phyloP scores from a whole-genome alignment of 768 basidiomycete genomes.

The Tubosaeta brunneosetosa region DNA sequence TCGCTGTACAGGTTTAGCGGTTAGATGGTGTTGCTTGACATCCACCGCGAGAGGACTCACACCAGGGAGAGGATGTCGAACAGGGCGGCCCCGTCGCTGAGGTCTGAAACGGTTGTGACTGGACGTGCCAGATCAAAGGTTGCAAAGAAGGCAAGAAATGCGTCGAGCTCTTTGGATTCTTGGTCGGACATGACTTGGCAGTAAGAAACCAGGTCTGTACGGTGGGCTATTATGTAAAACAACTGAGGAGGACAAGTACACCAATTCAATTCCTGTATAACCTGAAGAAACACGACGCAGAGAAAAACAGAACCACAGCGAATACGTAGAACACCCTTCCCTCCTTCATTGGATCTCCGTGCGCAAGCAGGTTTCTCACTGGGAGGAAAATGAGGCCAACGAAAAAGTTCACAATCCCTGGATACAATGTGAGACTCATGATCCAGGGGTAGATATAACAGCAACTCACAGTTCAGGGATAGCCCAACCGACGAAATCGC shows the following conservation, averaged over 20 bases:
- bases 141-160: slow-evolving; percentile 77
- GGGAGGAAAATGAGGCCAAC: slow-evolving; percentile 86
- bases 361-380: slow-evolving; percentile 67
- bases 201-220: slow-evolving; percentile 6
- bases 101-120: slow-evolving; percentile 59
- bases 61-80: slow-evolving; percentile 71
- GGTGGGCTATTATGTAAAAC: slow-evolving; percentile 22
- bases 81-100: slow-evolving; percentile 75
- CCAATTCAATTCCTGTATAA: slow-evolving; percentile 22
- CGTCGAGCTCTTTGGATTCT: slow-evolving; percentile 62
- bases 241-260: neutral
- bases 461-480: slow-evolving; percentile 60
- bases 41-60: slow-evolving; percentile 41
- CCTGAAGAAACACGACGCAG: slow-evolving; percentile 20
- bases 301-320: slow-evolving; percentile 45
- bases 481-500: slow-evolving; percentile 72
- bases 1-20: slow-evolving; percentile 46
- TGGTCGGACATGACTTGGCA: slow-evolving; percentile 33
- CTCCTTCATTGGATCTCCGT: slow-evolving; percentile 55
- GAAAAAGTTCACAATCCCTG: slow-evolving; percentile 82
- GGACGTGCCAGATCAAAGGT: slow-evolving; percentile 66
- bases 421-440: slow-evolving; percentile 2
- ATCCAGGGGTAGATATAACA: neutral
- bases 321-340: slow-evolving; percentile 92
- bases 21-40: slow-evolving; percentile 5